Base-by-base conservation (phyloP, 306 rosid species). In the Cucurbita ficifolia region DNA sequence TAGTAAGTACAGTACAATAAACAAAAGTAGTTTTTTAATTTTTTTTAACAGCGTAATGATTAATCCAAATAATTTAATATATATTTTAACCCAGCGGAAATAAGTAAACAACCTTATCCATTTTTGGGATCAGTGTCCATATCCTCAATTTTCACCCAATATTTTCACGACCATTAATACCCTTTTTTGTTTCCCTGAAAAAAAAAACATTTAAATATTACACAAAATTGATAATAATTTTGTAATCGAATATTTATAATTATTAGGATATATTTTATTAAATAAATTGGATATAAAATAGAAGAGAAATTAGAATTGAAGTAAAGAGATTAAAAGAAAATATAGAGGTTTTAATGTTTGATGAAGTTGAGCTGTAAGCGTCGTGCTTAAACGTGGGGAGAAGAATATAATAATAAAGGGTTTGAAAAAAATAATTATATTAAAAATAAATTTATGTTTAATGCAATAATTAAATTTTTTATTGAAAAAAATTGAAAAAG, bases 301-400 rank as follows among this genome's bases (percentile, higher is more conserved):
- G 18, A 19, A 11, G 8, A 51, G 48, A 49, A 12, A 70, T 8
- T 1, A 19, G 3, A 74, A 12, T 0, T 43, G 22, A 57, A 7
- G 55, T 16, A 9, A 9, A 67, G 24, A 5, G 40, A 55, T 54
- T 74, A 40, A 45, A 24, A 74, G 73, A 64, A 51, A 14, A 8
- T 16, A 40, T 52, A 65, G 72, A 49, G 18, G 14, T 59, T 43
- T 71, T 9, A 9, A 72, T 54, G 46, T 42, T 35, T 12, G 52
- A 74, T 56, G 52, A 82, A 75, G 92, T 83, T 85, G 92, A 88
- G 97, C 92, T 93, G 97, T 93, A 85, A 85, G 76, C 92, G 79
- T 87, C 96, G 92, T 93, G 97, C 97, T 48, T 57, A 77, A 89
- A 90, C 96, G 97, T 93, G 97, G 38, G 87, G 75, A 29, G 67